Evolutionary conservation across 768 basidiomycete species (phyloP), one percentile per base, ranked within the genome.

Genomic region (Rhodosporidiobolus odoratus): DNA sequence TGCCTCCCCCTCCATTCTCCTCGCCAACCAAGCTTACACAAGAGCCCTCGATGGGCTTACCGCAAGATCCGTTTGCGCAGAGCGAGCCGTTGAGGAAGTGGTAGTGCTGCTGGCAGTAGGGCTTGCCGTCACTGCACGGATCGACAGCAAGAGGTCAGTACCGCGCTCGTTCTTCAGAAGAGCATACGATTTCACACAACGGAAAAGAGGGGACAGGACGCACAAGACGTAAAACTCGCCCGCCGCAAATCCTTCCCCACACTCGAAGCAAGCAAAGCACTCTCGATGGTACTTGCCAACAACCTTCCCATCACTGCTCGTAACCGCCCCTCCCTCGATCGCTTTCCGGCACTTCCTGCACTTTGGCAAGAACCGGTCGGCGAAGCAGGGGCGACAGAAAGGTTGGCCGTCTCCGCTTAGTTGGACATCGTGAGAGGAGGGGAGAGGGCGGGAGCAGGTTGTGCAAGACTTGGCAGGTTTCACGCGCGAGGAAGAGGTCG

Each of bases 191-290:
- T 10, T 12, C n/a, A 3, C 6, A 19, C 2, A 25, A 12, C n/a
- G 15, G 27, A 17, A 27, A 16, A 23, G 45, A 6, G 23, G 6
- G 19, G 16, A n/a, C n/a, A n/a, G n/a, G n/a, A 58, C 65, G 50
- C 43, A 69, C 66, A 53, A 75, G 48, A 77, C 76, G 71, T 78
- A 78, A 61, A 78, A 78, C 40, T 77, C 76, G 19, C 68, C 66
- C 27, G 47, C 57, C 4, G 73, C 71, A 61, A 78, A 78, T 0
- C 59, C 34, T 21, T 66, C 66, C 19, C 56, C 65, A 65, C 77
- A 78, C 0, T 60, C 53, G 48, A 73, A 77, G 72, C 77, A 78
- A 16, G 32, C 15, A 3, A 58, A 34, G n/a, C n/a, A 66, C 23
- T 27, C 27, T 1, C 35, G 21, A 41, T 71, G 58, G 64, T 75